Conservation (phyloP, 2,329 filamentous ascomycete species). For the Eutypella sp. region DNA sequence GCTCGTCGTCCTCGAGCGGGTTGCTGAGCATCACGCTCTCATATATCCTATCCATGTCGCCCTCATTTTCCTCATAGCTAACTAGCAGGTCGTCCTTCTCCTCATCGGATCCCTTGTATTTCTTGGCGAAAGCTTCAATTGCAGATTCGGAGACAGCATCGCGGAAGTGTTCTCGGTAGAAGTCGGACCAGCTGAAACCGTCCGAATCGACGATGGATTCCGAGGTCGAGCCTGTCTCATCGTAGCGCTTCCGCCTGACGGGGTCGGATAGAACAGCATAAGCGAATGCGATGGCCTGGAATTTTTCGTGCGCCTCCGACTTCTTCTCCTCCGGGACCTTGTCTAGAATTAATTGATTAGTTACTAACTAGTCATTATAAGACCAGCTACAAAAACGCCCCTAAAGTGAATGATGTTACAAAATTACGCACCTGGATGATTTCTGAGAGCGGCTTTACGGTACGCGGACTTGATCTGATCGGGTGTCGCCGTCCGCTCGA, state of each 20-base stretch:
- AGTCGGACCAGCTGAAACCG: slow-evolving; percentile 86
- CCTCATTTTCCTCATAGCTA: slow-evolving; percentile 69
- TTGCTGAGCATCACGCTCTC: slow-evolving; percentile 82
- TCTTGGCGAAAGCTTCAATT: slow-evolving; percentile 68
- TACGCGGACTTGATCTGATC: slow-evolving; percentile 88
- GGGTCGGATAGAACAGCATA: slow-evolving; percentile 89
- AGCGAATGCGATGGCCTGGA: slow-evolving; percentile 89
- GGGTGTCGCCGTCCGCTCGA: slow-evolving; percentile 66
- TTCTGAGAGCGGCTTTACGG: slow-evolving; percentile 80
- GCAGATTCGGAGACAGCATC: slow-evolving; percentile 69
- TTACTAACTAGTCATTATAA: not conserved
- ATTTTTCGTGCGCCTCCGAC: slow-evolving; percentile 68
- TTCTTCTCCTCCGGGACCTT: slow-evolving; percentile 68
- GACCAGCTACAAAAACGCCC: not conserved
- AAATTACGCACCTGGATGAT: slow-evolving; percentile 68
- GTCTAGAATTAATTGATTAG: slow-evolving; percentile 45
- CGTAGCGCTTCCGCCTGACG: slow-evolving; percentile 76
- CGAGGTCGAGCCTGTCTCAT: slow-evolving; percentile 81
- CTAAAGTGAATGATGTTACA: not conserved
- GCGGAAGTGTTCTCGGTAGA: slow-evolving; percentile 79
- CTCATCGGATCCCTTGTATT: slow-evolving; percentile 83
- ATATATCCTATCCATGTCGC: slow-evolving; percentile 74
- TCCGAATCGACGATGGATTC: slow-evolving; percentile 73
- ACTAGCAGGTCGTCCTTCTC: slow-evolving; percentile 73
- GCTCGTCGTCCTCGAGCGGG: slow-evolving; percentile 75